Percentiles rank a stretch among this genome's conserved stretches.
phyloP scores from a whole-genome alignment of 257 asterid genomes.

The Nicotiana benthamiana region DNA sequence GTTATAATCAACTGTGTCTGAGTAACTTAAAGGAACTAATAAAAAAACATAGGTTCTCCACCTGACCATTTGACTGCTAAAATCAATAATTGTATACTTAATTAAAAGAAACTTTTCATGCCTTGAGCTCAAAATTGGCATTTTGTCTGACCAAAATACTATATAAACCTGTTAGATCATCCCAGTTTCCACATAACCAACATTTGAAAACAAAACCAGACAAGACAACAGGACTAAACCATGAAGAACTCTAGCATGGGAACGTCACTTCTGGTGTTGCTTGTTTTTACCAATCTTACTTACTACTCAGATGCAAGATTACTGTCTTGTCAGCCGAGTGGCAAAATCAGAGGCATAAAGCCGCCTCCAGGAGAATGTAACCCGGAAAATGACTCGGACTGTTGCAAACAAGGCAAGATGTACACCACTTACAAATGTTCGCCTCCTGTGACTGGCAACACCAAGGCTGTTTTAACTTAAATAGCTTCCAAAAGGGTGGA shows the following conservation, averaged over 20 bases:
- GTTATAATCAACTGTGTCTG: too few relatives aligned
- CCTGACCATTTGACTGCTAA: background rate
- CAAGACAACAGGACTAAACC: background rate
- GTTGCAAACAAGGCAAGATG: constrained; percentile 23
- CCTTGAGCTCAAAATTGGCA: background rate
- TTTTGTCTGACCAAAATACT: background rate
- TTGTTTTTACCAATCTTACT: constrained; percentile 8
- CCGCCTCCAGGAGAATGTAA: constrained; percentile 44
- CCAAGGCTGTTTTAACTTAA: constrained; percentile 33
- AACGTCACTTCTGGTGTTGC: constrained; percentile 4
- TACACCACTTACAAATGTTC: constrained; percentile 35
- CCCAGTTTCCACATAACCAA: background rate
- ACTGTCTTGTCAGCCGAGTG: constrained; percentile 30
- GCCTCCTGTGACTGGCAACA: constrained; percentile 18
- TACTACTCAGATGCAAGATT: background rate
- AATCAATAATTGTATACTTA: background rate
- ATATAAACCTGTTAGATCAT: background rate
- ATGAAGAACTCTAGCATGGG: background rate
- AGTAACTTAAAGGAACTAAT: background rate
- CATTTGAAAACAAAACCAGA: background rate
- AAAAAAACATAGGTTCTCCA: background rate
- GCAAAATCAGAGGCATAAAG: constrained; percentile 21
- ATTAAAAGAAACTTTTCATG: background rate
- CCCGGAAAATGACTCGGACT: constrained; percentile 26
- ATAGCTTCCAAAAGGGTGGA: constrained; percentile 40